phyloP scores from a whole-genome alignment of 345 rosid genomes.

The Dipteronia sinensis region DNA sequence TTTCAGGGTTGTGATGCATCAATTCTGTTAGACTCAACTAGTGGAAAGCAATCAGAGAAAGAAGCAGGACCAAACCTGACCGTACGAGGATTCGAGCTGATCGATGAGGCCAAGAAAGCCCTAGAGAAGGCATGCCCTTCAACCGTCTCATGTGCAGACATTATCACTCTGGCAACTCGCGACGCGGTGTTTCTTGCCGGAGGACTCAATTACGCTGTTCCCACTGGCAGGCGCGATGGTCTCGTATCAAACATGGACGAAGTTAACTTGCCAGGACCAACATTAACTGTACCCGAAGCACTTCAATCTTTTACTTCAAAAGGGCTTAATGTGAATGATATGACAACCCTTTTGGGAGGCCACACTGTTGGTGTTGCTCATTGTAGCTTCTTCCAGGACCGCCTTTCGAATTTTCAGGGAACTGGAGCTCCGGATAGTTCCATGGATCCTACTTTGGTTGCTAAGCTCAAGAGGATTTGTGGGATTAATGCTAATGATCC shows the following conservation, averaged over 20 bases:
- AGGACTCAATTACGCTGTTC: conserved; percentile 52
- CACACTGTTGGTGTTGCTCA: conserved; percentile 77
- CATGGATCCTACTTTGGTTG: conserved; percentile 50
- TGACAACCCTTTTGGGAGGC: conserved; percentile 77
- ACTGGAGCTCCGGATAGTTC: conserved; percentile 49
- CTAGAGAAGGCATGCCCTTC: conserved; percentile 60
- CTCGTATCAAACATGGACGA: conserved; percentile 40
- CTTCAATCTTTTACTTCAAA: conserved; percentile 38
- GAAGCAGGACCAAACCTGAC: conserved; percentile 66
- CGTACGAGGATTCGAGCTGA: conserved; percentile 60
- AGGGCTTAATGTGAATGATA: conserved; percentile 50
- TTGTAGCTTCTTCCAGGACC: conserved; percentile 57
- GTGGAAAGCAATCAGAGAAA: conserved; percentile 51
- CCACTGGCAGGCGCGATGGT: conserved; percentile 71
- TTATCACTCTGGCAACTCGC: conserved; percentile 59
- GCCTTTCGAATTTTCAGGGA: conserved; percentile 49
- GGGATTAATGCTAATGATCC: conserved; percentile 38
- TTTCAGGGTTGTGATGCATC: conserved; percentile 83
- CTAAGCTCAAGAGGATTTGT: conserved; percentile 46
- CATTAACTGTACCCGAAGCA: conserved; percentile 40
- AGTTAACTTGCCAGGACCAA: conserved; percentile 69
- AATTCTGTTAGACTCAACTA: conserved; percentile 59
- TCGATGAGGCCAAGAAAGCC: conserved; percentile 57
- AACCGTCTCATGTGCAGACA: conserved; percentile 76
- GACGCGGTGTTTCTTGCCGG: conserved; percentile 59